Evolutionary conservation across 2,329 filamentous ascomycete genomes (phyloP).

Genomic region (Alternaria viburni): DNA sequence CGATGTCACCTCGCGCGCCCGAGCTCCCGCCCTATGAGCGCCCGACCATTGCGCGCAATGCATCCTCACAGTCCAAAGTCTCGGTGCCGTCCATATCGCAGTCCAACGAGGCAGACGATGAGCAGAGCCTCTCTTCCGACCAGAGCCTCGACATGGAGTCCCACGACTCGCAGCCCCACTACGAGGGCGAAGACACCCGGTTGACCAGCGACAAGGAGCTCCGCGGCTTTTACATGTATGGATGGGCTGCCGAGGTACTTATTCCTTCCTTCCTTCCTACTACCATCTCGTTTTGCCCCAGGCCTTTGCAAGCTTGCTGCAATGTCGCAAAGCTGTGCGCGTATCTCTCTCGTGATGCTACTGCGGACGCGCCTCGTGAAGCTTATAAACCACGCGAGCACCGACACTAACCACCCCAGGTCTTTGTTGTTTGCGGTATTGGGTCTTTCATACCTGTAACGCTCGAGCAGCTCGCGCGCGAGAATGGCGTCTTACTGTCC

Average conservation of each 20-base stretch:
- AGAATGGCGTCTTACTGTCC: slow-evolving; percentile 84
- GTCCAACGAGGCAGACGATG: slow-evolving; percentile 54
- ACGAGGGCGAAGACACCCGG: slow-evolving; percentile 85
- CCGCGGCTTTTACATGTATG: slow-evolving; percentile 93
- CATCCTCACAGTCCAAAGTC: slow-evolving; percentile 43
- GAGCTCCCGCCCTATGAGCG: slow-evolving; percentile 24
- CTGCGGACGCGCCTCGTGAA: neutral
- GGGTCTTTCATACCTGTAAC: slow-evolving; percentile 92
- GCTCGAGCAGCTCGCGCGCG: slow-evolving; percentile 88
- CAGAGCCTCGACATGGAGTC: slow-evolving; percentile 44
- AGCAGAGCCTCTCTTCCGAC: slow-evolving; percentile 47
- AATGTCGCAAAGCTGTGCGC: neutral
- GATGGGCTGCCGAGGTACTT: slow-evolving; percentile 81
- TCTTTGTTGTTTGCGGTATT: slow-evolving; percentile 90
- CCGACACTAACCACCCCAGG: slow-evolving; percentile 48
- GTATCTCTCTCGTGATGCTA: neutral
- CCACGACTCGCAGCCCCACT: slow-evolving; percentile 57
- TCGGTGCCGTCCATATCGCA: slow-evolving; percentile 44
- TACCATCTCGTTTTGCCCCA: neutral
- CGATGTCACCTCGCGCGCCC: slow-evolving; percentile 41
- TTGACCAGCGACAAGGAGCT: slow-evolving; percentile 88
- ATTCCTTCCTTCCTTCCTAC: neutral
- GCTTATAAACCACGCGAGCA: neutral
- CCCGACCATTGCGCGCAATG: slow-evolving; percentile 37
- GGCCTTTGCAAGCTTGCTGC: neutral